phyloP scores from a whole-genome alignment of 805 yeast species.

The Yarrowia divulgata region DNA sequence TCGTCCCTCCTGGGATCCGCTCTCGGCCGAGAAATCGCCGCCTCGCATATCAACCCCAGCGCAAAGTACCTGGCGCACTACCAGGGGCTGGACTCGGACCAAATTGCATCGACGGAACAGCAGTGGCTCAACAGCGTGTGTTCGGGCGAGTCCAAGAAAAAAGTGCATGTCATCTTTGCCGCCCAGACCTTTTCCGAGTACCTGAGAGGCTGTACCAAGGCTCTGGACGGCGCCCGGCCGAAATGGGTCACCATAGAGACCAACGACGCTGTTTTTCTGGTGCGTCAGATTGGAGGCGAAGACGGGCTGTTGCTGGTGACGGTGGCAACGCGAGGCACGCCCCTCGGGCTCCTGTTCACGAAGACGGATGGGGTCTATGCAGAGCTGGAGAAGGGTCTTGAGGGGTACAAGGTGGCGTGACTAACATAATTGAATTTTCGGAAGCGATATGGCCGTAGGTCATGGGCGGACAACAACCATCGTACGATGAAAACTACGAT shows the following conservation, averaged over 20 bases:
- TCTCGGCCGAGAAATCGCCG: slow-evolving; percentile 43
- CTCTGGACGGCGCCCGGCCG: slow-evolving; percentile 37
- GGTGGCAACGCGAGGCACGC: slow-evolving; percentile 47
- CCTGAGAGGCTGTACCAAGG: slow-evolving; percentile 28
- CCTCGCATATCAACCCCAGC: slow-evolving; percentile 43
- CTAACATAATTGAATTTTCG: background rate
- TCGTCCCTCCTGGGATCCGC: slow-evolving; percentile 44
- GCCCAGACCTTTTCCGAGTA: slow-evolving; percentile 47
- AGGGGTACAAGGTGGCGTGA: slow-evolving; percentile 42
- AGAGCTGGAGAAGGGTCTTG: slow-evolving; percentile 45
- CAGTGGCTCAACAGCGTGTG: slow-evolving; percentile 43
- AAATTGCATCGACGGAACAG: slow-evolving; percentile 42
- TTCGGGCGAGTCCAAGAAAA: slow-evolving; percentile 46
- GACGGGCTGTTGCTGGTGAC: slow-evolving; percentile 44
- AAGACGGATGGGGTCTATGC: slow-evolving; percentile 45
- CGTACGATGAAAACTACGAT: no score
- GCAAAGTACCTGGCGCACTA: slow-evolving; percentile 15
- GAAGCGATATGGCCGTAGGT: no score
- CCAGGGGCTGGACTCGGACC: slow-evolving; percentile 34
- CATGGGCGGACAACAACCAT: no score
- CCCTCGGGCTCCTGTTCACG: slow-evolving; percentile 45
- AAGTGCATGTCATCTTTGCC: slow-evolving; percentile 48
- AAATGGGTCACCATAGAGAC: slow-evolving; percentile 47
- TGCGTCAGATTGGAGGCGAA: slow-evolving; percentile 41
- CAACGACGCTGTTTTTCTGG: slow-evolving; percentile 44